Evolutionary conservation across 345 rosid genomes (phyloP).

Genomic region (Excoecaria agallocha): DNA sequence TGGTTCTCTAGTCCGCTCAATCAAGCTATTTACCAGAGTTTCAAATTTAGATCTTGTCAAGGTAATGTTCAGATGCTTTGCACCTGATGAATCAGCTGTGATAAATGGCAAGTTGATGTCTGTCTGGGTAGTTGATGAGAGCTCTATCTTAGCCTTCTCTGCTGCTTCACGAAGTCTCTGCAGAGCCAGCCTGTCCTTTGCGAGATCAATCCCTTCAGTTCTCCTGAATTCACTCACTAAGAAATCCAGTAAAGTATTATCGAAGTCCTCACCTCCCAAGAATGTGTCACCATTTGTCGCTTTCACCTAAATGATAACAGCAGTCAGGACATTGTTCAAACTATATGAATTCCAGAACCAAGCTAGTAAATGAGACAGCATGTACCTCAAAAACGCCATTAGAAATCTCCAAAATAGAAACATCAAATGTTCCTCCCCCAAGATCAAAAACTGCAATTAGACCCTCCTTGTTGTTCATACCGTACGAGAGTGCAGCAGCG

Average conservation of each 20-base stretch:
- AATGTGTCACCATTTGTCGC: conserved; percentile 42
- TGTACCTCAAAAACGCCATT: conserved; percentile 41
- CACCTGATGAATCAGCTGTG: conserved; percentile 39
- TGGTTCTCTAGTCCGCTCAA: conserved; percentile 29
- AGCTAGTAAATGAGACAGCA: background rate
- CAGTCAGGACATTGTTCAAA: background rate
- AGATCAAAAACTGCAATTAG: conserved; percentile 40
- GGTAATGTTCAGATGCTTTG: conserved; percentile 32
- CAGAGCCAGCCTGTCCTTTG: conserved; percentile 36
- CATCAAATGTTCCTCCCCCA: conserved; percentile 38
- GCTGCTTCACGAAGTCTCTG: conserved; percentile 43
- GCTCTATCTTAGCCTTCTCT: conserved; percentile 42
- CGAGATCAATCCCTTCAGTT: conserved; percentile 33
- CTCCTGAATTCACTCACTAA: conserved; percentile 32
- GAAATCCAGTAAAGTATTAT: conserved; percentile 31
- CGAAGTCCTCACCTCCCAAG: conserved; percentile 41
- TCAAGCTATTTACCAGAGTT: conserved; percentile 26
- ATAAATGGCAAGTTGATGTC: conserved; percentile 40
- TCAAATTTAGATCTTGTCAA: conserved; percentile 35
- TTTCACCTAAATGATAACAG: conserved; percentile 25
- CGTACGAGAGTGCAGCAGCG: conserved; percentile 40
- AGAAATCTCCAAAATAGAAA: conserved; percentile 37
- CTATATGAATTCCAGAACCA: background rate
- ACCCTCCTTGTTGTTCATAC: conserved; percentile 40
- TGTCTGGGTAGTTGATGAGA: conserved; percentile 38